These are phyloP conservation scores for Mycena vitilis DNA, from an alignment of 768 basidiomycete species.

Conservation along the genomic window DNA sequence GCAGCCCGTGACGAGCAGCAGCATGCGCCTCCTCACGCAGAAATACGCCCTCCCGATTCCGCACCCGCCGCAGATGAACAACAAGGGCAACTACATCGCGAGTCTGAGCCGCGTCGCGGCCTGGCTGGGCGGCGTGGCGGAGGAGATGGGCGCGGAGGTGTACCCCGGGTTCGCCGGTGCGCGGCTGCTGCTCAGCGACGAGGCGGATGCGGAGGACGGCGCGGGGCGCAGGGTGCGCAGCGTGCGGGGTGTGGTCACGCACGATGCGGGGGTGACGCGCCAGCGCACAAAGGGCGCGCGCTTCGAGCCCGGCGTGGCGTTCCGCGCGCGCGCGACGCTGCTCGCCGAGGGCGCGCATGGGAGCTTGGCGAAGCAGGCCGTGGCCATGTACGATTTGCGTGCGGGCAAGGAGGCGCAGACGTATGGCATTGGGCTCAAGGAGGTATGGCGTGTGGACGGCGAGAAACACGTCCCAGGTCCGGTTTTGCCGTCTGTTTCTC, in stretches of 20 bases:
- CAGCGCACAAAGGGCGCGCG: constrained; percentile 77
- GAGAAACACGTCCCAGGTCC: constrained; percentile 71
- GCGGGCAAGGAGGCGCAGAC: constrained; percentile 86
- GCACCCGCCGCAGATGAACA: constrained; percentile 97
- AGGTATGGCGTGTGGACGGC: constrained; percentile 91
- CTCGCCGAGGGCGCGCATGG: constrained; percentile 97
- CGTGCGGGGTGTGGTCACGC: constrained; percentile 87
- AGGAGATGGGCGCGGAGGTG: constrained; percentile 89
- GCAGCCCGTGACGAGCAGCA: constrained; percentile 79
- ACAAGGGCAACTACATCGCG: constrained; percentile 91
- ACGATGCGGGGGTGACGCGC: constrained; percentile 93
- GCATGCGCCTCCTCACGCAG: constrained; percentile 88
- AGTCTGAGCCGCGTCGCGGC: constrained; percentile 90
- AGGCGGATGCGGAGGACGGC: constrained; percentile 53
- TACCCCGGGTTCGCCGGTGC: constrained; percentile 98
- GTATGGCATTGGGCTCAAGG: constrained; percentile 95
- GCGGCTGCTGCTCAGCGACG: constrained; percentile 75
- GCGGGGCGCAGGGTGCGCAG: constrained; percentile 57
- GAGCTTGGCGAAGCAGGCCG: constrained; percentile 83
- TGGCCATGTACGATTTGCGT: constrained; percentile 80
- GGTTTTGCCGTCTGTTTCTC: constrained; percentile 1
- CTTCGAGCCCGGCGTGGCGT: constrained; percentile 97
- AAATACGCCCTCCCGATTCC: constrained; percentile 82
- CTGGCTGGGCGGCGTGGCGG: constrained; percentile 91
- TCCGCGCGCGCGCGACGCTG: constrained; percentile 90